Percentiles rank a stretch among this genome's conserved stretches.
Evolutionary conservation across 2,329 filamentous ascomycete species (phyloP).

Genomic region (Ophiostoma tasmaniense): DNA sequence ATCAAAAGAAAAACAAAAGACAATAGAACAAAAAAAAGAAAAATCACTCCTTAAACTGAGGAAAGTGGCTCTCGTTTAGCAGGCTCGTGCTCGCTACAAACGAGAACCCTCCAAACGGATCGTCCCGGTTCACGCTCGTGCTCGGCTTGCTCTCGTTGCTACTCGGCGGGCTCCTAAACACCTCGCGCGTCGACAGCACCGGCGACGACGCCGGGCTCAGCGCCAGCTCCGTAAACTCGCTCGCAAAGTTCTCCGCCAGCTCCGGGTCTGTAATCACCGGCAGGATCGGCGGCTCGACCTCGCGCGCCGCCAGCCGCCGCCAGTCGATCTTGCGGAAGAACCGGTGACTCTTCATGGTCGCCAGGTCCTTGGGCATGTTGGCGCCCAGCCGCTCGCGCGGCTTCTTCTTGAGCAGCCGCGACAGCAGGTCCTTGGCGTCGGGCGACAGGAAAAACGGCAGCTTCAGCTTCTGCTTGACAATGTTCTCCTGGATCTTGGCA

Average conservation of each 20-base stretch:
- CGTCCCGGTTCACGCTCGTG: slow-evolving; percentile 36
- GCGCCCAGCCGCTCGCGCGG: slow-evolving; percentile 81
- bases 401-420: slow-evolving; percentile 82
- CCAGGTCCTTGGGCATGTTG: slow-evolving; percentile 81
- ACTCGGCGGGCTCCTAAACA: too few species aligned
- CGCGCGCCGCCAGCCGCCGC: slow-evolving; percentile 72
- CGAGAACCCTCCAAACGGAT: slow-evolving; percentile 56
- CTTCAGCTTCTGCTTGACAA: slow-evolving; percentile 81
- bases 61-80: slow-evolving; percentile 39
- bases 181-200: slow-evolving; percentile 1
- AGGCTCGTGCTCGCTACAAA: slow-evolving; percentile 53
- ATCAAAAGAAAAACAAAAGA: neutral
- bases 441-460: slow-evolving; percentile 85
- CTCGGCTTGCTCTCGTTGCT: too few species aligned
- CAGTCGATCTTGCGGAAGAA: slow-evolving; percentile 98
- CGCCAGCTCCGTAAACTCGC: slow-evolving; percentile 81
- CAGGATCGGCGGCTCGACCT: slow-evolving; percentile 80
- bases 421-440: slow-evolving; percentile 91
- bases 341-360: slow-evolving; percentile 78
- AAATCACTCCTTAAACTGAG: slow-evolving; percentile 7
- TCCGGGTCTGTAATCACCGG: slow-evolving; percentile 93
- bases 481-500: slow-evolving; percentile 92
- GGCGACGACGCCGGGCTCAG: slow-evolving; percentile 60
- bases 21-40: neutral
- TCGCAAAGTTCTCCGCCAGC: slow-evolving; percentile 89